These are phyloP conservation scores for Trichophyton schoenleinii DNA, from an alignment of 2,329 filamentous ascomycete species.

Conservation along the genomic window DNA sequence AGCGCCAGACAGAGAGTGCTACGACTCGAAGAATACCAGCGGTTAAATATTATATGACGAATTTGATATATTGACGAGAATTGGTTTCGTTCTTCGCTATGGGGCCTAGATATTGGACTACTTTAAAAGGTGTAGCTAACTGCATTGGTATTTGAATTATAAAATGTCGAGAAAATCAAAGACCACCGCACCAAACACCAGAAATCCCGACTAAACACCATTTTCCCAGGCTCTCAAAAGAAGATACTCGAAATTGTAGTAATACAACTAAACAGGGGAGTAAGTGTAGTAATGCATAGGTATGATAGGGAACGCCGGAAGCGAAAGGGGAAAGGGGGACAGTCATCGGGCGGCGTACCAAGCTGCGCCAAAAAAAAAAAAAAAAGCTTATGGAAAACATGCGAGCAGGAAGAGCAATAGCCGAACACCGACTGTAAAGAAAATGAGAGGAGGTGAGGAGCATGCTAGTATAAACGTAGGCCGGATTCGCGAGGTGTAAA, in stretches of 20 bases:
- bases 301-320: not conserved
- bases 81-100: no score
- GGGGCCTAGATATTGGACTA: not conserved
- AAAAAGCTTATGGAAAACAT: not conserved
- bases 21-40: no score
- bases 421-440: not conserved
- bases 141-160: not conserved
- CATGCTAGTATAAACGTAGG: not conserved
- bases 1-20: no score
- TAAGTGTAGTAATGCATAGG: not conserved
- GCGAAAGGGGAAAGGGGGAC: not conserved
- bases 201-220: not conserved
- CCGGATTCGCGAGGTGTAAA: not conserved
- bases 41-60: not conserved
- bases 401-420: not conserved
- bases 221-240: not conserved
- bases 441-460: not conserved
- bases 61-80: not conserved
- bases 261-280: not conserved
- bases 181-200: conserved; percentile 1
- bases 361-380: not conserved
- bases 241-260: not conserved
- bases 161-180: not conserved
- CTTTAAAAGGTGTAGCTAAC: not conserved
- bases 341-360: not conserved